Percentiles rank a stretch among this genome's conserved stretches.
Conservation (phyloP, 108 stramenopile genomes). For the Cyclostephanos tholiformis region DNA sequence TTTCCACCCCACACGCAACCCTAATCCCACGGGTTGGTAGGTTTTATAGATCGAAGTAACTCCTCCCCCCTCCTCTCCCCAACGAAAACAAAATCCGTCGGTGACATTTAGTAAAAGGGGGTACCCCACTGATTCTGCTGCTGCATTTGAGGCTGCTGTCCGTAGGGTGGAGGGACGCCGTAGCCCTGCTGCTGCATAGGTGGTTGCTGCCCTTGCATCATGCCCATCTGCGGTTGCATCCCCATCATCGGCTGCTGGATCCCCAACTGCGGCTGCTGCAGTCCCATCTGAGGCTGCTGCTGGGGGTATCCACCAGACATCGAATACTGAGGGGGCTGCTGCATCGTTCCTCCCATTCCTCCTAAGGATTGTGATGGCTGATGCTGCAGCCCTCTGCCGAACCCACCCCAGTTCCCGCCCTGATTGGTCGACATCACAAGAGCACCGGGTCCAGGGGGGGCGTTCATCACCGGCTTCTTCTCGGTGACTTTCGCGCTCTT, state of each 20-base stretch:
- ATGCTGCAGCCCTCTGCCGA: conserved; percentile 39
- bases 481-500: conserved; percentile 28
- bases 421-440: conserved; percentile 69
- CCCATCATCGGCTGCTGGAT: conserved; percentile 42
- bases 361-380: conserved; percentile 40
- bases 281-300: conserved; percentile 42
- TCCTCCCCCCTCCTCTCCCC: background rate
- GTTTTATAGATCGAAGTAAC: conserved; percentile 6
- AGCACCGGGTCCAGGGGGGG: conserved; percentile 55
- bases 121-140: conserved; percentile 49
- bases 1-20: conserved; percentile 33
- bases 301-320: conserved; percentile 40
- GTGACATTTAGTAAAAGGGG: conserved; percentile 29
- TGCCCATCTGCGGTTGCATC: conserved; percentile 35
- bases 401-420: conserved; percentile 68
- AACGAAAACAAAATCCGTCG: background rate
- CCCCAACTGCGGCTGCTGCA: conserved; percentile 32
- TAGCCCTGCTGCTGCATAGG: conserved; percentile 43
- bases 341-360: conserved; percentile 22
- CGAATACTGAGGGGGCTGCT: conserved; percentile 37
- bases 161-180: conserved; percentile 51
- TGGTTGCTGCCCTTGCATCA: conserved; percentile 45
- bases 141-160: conserved; percentile 53
- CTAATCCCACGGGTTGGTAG: conserved; percentile 16
- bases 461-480: conserved; percentile 58